Evolutionary conservation across 2,329 filamentous ascomycete species (phyloP).

Genomic region (Herpotrichia juniperi): DNA sequence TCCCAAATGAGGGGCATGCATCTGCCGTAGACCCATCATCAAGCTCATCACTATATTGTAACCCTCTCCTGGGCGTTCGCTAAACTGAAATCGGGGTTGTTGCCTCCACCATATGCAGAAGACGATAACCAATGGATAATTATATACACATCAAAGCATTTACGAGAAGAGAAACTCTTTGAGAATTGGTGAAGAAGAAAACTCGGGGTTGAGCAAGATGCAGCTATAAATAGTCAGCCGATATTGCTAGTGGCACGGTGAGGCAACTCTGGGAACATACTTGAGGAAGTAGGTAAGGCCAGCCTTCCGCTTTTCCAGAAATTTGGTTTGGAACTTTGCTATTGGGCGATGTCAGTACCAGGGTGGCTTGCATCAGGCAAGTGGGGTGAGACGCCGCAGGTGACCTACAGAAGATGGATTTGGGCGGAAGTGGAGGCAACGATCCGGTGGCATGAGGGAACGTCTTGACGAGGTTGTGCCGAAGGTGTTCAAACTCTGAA

Average conservation of each 20-base stretch:
- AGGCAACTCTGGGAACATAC: conserved; percentile 59
- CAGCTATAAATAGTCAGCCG: conserved; percentile 64
- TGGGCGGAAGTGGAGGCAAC: conserved; percentile 89
- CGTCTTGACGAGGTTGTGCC: conserved; percentile 72
- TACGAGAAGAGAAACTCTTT: conserved; percentile 84
- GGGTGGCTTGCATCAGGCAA: conserved; percentile 15
- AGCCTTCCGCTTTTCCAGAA: conserved; percentile 81
- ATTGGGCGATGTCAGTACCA: conserved; percentile 23
- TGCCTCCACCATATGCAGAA: neutral
- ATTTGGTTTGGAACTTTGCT: conserved; percentile 76
- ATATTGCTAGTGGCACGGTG: conserved; percentile 27
- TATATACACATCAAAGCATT: neutral
- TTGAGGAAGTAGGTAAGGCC: conserved; percentile 93
- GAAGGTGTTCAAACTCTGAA: conserved; percentile 89
- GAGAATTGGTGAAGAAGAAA: conserved; percentile 85
- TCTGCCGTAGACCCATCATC: neutral
- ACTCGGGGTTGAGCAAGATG: conserved; percentile 90
- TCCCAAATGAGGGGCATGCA: neutral
- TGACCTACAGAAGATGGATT: conserved; percentile 80
- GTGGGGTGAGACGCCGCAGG: conserved; percentile 21
- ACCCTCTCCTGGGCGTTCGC: neutral
- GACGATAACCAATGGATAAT: neutral
- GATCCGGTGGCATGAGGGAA: conserved; percentile 85
- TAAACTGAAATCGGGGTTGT: neutral
- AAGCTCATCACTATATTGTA: neutral